phyloP scores from a whole-genome alignment of 225 moss, liverwort and hornwort species.

The Anthoceros angustus region DNA sequence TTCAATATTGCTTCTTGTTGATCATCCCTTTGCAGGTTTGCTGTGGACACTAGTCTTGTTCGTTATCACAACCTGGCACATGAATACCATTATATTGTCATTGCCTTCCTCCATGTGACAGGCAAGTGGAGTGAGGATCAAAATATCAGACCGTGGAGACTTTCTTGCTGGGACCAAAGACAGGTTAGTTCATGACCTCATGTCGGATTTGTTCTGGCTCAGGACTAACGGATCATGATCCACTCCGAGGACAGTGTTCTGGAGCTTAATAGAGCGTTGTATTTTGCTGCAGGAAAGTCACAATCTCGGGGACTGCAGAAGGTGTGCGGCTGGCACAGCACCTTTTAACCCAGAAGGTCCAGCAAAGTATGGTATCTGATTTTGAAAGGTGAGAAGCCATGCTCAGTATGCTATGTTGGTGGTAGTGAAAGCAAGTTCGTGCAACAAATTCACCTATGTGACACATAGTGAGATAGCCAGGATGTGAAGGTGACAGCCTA shows the following conservation, averaged over 20 bases:
- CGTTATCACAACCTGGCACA: not conserved
- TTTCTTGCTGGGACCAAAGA: conserved; percentile 33
- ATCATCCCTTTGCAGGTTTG: not conserved
- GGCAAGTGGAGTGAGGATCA: conserved; percentile 41
- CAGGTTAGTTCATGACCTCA: conserved; percentile 19
- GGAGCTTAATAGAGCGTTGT: not conserved
- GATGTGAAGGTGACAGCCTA: no score
- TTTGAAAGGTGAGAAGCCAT: conserved; percentile 10
- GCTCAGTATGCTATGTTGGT: no score
- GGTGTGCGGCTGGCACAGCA: conserved; percentile 39
- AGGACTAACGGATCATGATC: not conserved
- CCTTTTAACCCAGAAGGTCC: conserved; percentile 32
- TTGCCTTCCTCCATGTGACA: conserved; percentile 7
- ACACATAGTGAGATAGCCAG: no score
- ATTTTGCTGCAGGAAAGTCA: conserved; percentile 27
- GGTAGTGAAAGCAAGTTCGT: no score
- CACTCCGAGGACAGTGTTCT: not conserved
- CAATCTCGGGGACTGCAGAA: conserved; percentile 35
- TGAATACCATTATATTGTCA: not conserved
- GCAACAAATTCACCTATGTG: no score
- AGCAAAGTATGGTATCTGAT: conserved; percentile 28
- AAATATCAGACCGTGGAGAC: conserved; percentile 46
- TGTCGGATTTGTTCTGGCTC: not conserved
- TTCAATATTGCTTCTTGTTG: not conserved
- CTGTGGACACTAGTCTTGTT: not conserved